phyloP scores from a whole-genome alignment of 441 rosid species.

The Erysimum pusillum region DNA sequence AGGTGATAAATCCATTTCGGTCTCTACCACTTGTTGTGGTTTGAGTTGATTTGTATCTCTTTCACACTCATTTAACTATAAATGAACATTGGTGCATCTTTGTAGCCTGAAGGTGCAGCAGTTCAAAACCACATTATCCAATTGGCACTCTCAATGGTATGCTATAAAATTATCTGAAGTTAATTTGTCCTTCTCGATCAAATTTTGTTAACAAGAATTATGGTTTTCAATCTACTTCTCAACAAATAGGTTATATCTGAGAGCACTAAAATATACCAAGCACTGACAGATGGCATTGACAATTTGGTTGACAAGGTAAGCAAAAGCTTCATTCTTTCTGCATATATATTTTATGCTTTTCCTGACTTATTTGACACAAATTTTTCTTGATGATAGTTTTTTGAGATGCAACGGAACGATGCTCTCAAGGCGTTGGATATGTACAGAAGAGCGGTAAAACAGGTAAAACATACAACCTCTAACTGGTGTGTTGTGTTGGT shows the following conservation, averaged over 20 bases:
- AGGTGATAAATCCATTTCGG: slow-evolving; percentile 58
- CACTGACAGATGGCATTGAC: slow-evolving; percentile 47
- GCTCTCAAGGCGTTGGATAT: slow-evolving; percentile 84
- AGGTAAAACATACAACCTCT: slow-evolving; percentile 60
- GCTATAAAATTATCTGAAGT: slow-evolving; percentile 35
- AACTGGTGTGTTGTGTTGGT: not conserved
- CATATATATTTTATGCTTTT: slow-evolving; percentile 4
- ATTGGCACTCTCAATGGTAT: slow-evolving; percentile 89
- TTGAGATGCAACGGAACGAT: slow-evolving; percentile 93
- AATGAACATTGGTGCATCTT: slow-evolving; percentile 35
- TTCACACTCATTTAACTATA: slow-evolving; percentile 1
- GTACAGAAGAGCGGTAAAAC: slow-evolving; percentile 89
- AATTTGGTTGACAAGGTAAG: slow-evolving; percentile 73
- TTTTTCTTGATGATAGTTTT: slow-evolving; percentile 68
- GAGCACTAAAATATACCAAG: slow-evolving; percentile 57
- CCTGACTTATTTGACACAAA: not conserved
- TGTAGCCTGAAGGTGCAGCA: slow-evolving; percentile 96
- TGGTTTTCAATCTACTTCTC: slow-evolving; percentile 10
- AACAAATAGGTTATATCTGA: slow-evolving; percentile 80
- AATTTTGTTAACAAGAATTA: not conserved
- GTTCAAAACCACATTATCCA: slow-evolving; percentile 82
- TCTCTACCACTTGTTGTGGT: slow-evolving; percentile 3
- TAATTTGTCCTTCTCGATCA: not conserved
- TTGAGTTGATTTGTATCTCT: slow-evolving; percentile 23
- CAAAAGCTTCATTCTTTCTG: slow-evolving; percentile 22